Conservation (phyloP, 495 filamentous ascomycete genomes). For the Lophiotrema nucula region DNA sequence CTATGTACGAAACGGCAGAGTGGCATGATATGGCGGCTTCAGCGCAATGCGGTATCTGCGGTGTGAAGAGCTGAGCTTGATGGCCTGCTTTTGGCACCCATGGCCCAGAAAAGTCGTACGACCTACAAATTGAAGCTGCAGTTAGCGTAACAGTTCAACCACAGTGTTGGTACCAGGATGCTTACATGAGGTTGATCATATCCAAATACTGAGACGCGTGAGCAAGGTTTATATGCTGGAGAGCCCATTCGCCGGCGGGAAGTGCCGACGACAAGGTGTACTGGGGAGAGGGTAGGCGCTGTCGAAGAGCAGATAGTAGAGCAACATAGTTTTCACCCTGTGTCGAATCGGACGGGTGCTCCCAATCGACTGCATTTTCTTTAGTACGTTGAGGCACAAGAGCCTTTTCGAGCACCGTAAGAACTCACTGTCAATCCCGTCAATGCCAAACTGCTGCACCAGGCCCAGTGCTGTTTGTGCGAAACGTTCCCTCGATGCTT, state of each 20-base stretch:
- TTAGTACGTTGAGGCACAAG: background rate
- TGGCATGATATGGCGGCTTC: constrained; percentile 61
- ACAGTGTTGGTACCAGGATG: too few relatives aligned
- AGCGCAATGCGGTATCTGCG: constrained; percentile 47
- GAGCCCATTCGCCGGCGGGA: constrained; percentile 70
- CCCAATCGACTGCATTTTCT: constrained; percentile 75
- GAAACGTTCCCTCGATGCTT: constrained; percentile 64
- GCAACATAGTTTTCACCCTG: constrained; percentile 73
- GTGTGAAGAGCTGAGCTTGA: constrained; percentile 75
- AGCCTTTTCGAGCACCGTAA: background rate
- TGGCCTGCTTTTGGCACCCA: constrained; percentile 71
- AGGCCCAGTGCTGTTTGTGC: constrained; percentile 67
- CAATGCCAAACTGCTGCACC: constrained; percentile 71
- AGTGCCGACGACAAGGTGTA: constrained; percentile 80
- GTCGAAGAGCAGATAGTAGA: constrained; percentile 66
- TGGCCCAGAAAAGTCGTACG: constrained; percentile 84
- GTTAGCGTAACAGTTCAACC: too few relatives aligned
- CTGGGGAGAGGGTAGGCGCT: constrained; percentile 67
- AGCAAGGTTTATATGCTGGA: constrained; percentile 73
- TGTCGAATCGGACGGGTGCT: constrained; percentile 68
- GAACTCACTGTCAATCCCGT: constrained; percentile 81
- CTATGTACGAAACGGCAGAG: constrained; percentile 64
- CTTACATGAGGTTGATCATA: constrained; percentile 78
- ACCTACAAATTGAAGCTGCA: too few relatives aligned
- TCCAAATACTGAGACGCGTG: constrained; percentile 67